Evolutionary conservation across 148 eudicot genomes (phyloP), one percentile per base, ranked within the genome.

Genomic region (Vaccinium myrtillus): DNA sequence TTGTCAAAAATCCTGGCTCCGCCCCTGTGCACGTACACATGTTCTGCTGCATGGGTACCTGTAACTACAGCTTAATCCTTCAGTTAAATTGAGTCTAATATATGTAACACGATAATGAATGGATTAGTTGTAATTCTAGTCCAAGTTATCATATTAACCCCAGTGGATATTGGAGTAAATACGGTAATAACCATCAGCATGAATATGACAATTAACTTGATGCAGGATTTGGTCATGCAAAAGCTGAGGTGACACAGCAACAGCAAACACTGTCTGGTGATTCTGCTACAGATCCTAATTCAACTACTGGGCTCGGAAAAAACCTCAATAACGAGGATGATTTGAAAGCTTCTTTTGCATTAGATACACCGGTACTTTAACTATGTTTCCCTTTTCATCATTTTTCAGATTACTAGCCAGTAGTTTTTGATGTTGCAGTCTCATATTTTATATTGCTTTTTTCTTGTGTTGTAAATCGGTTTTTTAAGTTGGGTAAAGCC

Each of bases 271-370:
- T 86, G 23, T 49, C 94, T 39, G 95, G 92, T 65, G 98, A 94
- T 92, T 86, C 90, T 55, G 69, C 86, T 16, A 75, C 88, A 65
- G 98, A 94, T 59, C 78, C 92, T 84, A 82, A 86, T 86, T 84
- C 91, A 75, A 90, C 83, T 87, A 85, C 94, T 84, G 91, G 92
- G 71, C 85, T 90, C 83, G 90, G 90, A 56, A 94, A 92, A 89
- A 93, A 90, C 82, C 83, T 92, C 76, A 88, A 89, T 75, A 91
- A 83, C 55, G 98, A 95, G n/a, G 97, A 92, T 91, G 98, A 94
- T 85, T 56, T 89, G 77, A 95, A 93, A 88, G 85, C 92, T 90
- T 90, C 93, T 39, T 90, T 88, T 85, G 87, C 87, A 75, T 74
- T 93, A 86, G 99, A 97, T 82, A 82, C 87, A 63, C 84, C 90